These are phyloP conservation scores for Ustilago trichophora DNA, from an alignment of 1,284 basidiomycete species.

Conservation along the genomic window DNA sequence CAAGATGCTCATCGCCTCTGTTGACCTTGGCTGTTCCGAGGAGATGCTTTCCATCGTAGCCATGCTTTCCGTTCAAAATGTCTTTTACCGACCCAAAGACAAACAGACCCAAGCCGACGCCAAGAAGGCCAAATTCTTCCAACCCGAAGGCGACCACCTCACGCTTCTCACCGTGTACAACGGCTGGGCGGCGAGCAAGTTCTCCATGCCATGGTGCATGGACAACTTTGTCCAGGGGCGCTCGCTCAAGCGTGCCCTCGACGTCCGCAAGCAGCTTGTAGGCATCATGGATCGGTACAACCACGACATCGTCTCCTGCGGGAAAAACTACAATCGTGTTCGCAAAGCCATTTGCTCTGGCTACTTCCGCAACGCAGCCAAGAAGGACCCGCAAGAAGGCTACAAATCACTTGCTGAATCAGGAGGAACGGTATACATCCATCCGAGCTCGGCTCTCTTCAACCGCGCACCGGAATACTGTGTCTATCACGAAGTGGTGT, in stretches of 20 bases:
- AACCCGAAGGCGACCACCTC: conserved; percentile 96
- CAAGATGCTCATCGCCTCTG: conserved; percentile 98
- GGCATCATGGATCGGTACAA: conserved; percentile 99
- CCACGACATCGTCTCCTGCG: conserved; percentile 90
- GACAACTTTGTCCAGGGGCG: conserved; percentile 94
- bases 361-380: conserved; percentile 69
- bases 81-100: conserved; percentile 98
- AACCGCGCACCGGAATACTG: conserved; percentile 84
- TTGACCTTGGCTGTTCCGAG: conserved; percentile 91
- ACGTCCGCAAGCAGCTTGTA: conserved; percentile 93
- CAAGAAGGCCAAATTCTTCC: conserved; percentile 85
- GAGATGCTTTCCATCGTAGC: conserved; percentile 96
- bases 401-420: conserved; percentile 95
- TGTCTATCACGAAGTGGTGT: conserved; percentile 78
- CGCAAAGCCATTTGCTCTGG: conserved; percentile 96
- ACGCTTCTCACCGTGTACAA: conserved; percentile 97
- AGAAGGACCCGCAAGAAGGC: conserved; percentile 74
- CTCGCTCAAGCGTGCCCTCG: conserved; percentile 95
- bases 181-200: conserved; percentile 94
- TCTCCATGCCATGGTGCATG: conserved; percentile 80
- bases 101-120: conserved; percentile 98
- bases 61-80: conserved; percentile 94
- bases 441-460: conserved; percentile 96
- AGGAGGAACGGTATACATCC: conserved; percentile 90
- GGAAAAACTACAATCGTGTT: conserved; percentile 90